These are phyloP conservation scores for Bruguiera sexangula DNA, from an alignment of 345 rosid species.

Conservation along the genomic window DNA sequence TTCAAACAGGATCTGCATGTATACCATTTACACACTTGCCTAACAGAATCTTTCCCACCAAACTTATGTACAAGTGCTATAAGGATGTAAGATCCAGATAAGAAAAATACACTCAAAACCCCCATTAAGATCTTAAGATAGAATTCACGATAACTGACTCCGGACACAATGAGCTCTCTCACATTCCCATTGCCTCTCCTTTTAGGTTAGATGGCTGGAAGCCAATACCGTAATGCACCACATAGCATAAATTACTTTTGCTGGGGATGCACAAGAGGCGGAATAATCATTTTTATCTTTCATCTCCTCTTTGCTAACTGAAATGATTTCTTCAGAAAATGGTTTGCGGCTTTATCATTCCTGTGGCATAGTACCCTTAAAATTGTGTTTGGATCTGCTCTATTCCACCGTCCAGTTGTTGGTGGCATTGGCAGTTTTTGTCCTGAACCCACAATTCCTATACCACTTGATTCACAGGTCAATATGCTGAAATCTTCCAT, in stretches of 20 bases:
- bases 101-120: constrained; percentile 18
- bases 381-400: constrained; percentile 79
- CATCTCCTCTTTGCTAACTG: constrained; percentile 63
- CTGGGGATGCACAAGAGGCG: background rate
- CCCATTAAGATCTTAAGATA: constrained; percentile 13
- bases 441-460: constrained; percentile 39
- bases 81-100: background rate
- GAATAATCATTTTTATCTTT: background rate
- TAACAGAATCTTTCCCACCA: background rate
- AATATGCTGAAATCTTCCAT: constrained; percentile 74
- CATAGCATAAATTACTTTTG: constrained; percentile 1
- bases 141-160: constrained; percentile 8
- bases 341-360: constrained; percentile 63
- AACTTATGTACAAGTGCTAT: constrained; percentile 19
- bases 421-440: constrained; percentile 79
- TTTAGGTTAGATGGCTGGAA: constrained; percentile 6
- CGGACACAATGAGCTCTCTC: constrained; percentile 7
- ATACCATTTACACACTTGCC: background rate
- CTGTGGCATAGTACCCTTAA: constrained; percentile 75
- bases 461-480: constrained; percentile 53
- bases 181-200: background rate
- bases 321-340: constrained; percentile 64
- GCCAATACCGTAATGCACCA: constrained; percentile 8
- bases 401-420: constrained; percentile 70
- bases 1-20: background rate